A percentile compares a stretch with the other conserved stretches of the same genome.
phyloP scores from a whole-genome alignment of 495 filamentous ascomycete genomes.

The Xylaria palmicola region DNA sequence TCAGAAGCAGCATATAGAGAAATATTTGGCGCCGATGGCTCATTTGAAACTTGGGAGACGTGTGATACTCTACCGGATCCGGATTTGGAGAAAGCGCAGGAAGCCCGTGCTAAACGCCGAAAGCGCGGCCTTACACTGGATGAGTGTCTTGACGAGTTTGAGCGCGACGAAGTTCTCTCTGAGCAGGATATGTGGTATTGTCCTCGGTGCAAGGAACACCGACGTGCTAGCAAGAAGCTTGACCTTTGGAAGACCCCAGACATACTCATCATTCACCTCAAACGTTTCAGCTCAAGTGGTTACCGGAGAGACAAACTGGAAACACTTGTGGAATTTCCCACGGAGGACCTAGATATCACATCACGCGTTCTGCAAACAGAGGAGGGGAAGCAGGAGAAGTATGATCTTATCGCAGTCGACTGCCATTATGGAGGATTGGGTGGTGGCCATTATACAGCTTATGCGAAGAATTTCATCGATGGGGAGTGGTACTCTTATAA shows the following conservation, averaged over 20 bases:
- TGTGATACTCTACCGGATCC: slow-evolving; percentile 61
- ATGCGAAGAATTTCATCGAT: slow-evolving; percentile 85
- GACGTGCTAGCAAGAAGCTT: slow-evolving; percentile 90
- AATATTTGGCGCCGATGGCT: slow-evolving; percentile 63
- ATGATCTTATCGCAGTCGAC: slow-evolving; percentile 92
- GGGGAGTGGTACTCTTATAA: slow-evolving; percentile 93
- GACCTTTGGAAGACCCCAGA: slow-evolving; percentile 96
- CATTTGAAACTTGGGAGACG: slow-evolving; percentile 48
- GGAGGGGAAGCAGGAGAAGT: slow-evolving; percentile 75
- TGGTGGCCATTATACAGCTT: slow-evolving; percentile 94
- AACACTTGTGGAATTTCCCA: slow-evolving; percentile 85
- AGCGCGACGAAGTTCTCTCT: slow-evolving; percentile 86
- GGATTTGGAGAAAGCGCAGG: slow-evolving; percentile 60
- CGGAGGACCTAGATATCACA: slow-evolving; percentile 80
- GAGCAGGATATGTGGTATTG: slow-evolving; percentile 97
- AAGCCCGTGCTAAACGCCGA: slow-evolving; percentile 57
- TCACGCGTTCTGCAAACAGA: slow-evolving; percentile 73
- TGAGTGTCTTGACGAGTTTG: slow-evolving; percentile 91
- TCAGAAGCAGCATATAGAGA: slow-evolving; percentile 59
- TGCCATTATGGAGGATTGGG: slow-evolving; percentile 90
- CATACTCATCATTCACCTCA: slow-evolving; percentile 90
- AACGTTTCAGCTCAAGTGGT: slow-evolving; percentile 82
- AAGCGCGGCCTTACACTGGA: slow-evolving; percentile 79
- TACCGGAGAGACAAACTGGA: slow-evolving; percentile 85
- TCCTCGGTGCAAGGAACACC: slow-evolving; percentile 89